Conservation (phyloP, 1,284 basidiomycete species). For the Sporisorium scitamineum region DNA sequence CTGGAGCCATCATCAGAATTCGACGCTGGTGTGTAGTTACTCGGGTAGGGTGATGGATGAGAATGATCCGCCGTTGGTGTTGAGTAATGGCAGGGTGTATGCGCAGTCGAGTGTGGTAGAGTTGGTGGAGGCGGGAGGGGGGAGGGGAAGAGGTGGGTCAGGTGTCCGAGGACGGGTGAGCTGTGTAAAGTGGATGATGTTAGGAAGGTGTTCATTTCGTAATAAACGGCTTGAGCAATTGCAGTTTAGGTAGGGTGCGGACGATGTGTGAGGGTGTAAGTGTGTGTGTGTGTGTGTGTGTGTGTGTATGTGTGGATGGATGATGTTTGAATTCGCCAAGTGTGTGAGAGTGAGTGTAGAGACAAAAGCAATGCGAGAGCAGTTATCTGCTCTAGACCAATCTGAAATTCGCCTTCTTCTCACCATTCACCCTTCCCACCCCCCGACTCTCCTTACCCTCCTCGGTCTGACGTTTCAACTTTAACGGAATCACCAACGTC, state of each 20-base stretch:
- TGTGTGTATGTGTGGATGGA: neutral
- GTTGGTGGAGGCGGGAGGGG: constrained; percentile 80
- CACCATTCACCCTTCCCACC: no score
- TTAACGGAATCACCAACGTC: constrained; percentile 74
- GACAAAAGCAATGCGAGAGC: neutral
- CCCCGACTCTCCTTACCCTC: no score
- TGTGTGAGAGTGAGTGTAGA: no score
- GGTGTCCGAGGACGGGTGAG: constrained; percentile 81
- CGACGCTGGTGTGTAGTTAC: constrained; percentile 90
- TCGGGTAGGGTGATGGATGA: constrained; percentile 94
- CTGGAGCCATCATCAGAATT: constrained; percentile 91
- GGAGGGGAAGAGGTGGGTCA: constrained; percentile 73
- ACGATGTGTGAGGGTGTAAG: neutral
- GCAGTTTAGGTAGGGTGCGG: no score
- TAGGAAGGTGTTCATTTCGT: constrained; percentile 74
- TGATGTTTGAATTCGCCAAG: no score
- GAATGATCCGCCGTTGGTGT: constrained; percentile 89
- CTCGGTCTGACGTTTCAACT: neutral
- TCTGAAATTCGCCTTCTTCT: neutral
- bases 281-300: neutral
- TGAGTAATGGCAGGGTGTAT: constrained; percentile 92
- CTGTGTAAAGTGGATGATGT: constrained; percentile 77
- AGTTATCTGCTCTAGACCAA: constrained; percentile 7
- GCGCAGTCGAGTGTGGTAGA: constrained; percentile 84
- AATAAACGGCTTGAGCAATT: no score